Base-by-base conservation (phyloP, 1,284 basidiomycete species). In the Naganishia liquefaciens region DNA sequence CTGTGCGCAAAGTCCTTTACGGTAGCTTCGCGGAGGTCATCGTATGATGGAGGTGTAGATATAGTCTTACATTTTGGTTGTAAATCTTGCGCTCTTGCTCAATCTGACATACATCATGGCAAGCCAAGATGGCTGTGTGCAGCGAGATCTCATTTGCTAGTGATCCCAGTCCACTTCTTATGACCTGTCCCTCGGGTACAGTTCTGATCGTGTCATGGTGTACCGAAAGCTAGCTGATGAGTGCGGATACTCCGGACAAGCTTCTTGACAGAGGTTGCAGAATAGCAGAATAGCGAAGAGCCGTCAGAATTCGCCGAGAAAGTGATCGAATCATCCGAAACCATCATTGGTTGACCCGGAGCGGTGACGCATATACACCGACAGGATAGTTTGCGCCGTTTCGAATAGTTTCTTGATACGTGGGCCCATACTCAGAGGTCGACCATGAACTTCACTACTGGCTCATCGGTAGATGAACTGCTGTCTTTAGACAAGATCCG, bases 401-500 rank as follows among this genome's bases (percentile, higher is more conserved):
- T 17, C 30, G 30, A 33, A 10, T 33, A n/a, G n/a, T n/a, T n/a
- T n/a, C n/a, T n/a, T 37, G 33, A 10, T 37, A 4, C 9, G 6
- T 37, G 33, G 33, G 9, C 33, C 13, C 33, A 7, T 37, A 37
- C 33, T 37, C 33, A 7, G 9, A 37, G 17, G 33, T 6, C 10
- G 33, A 40, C 2, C 5, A 79, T 79, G 77, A 79, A 79, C 71
- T 77, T 80, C 62, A 80, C 78, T 1, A 70, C 75, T 5, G 79
- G 79, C 70, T 86, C 87, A 75, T 80, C 85, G 66, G 82, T 82
- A 37, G 83, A 84, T 47, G 87, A 93, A 73, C 89, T 93, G 10
- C 84, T 97, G 27, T 89, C 87, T 27, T 82, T 96, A 28, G 88
- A 92, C 63, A 84, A 86, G 64, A 98, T 99, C 72, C 84, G 96